Evolutionary conservation across 805 yeast genomes (phyloP), one percentile per base, ranked within the genome.

Genomic region (Wickerhamomyces ciferrii): DNA sequence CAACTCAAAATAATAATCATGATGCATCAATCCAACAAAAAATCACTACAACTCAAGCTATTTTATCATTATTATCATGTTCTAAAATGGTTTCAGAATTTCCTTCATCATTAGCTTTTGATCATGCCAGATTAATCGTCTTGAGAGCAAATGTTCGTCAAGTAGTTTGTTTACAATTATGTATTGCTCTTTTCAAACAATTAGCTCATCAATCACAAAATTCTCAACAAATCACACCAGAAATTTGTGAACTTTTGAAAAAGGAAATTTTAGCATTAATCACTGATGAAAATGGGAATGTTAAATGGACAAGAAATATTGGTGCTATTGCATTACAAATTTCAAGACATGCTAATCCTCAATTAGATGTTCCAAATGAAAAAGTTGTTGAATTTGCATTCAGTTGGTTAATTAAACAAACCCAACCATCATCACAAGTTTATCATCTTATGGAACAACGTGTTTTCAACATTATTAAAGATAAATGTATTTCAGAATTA

Each of bases 231-330:
- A 53, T 67, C 27, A 56, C 63, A 37, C 60, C 68, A 19, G 71
- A 70, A 42, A 62, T 71, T 38, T 59, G 75, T 47, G 63, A 68
- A 44, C 69, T 65, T 43, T 70, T 88, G 46, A 88, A 84, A 62
- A 80, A 72, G 43, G 92, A 87, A 56, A 78, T 89, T 38, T 67
- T 86, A 45, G 84, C 91, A 29, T 84, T 88, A 41, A 88, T 88
- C 17, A 79, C 89, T 31, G 96, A 88, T 65, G 88, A 85, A 48
- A 85, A 83, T 56, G 96, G 96, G 2, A 87, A 86, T 61, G 80
- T 87, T 48, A 87, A 90, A 68, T 88, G 96, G 96, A 88, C 96
- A 1, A 78, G 87, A 59, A 88, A 88, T 63, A 78, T 87, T 23
- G 76, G 80, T 52, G 72, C 85, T 15, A 78, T 89, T 51, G 78